Evolutionary conservation across 2,329 filamentous ascomycete genomes (phyloP).

Genomic region (Lecanicillium sp.): DNA sequence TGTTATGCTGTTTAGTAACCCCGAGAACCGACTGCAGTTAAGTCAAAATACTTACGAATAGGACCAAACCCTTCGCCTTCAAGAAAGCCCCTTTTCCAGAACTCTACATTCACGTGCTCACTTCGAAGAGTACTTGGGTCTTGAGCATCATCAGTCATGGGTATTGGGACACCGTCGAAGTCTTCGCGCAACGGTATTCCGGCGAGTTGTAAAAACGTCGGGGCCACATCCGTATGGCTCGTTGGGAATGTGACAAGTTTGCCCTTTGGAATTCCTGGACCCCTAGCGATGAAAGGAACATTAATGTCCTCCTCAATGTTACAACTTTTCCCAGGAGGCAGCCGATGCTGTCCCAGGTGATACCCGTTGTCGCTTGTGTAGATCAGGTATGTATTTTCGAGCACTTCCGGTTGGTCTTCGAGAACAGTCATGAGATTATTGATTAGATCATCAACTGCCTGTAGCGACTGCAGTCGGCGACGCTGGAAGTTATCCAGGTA

Average conservation of each 20-base stretch:
- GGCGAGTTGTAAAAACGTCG: slow-evolving; percentile 39
- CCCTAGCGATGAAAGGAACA: slow-evolving; percentile 42
- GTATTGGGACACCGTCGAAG: slow-evolving; percentile 44
- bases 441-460: slow-evolving; percentile 38
- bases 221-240: slow-evolving; percentile 46
- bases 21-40: slow-evolving; percentile 4
- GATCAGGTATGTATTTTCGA: slow-evolving; percentile 41
- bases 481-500: slow-evolving; percentile 33
- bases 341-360: slow-evolving; percentile 45
- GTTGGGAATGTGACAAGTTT: slow-evolving; percentile 30
- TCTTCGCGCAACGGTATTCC: slow-evolving; percentile 29
- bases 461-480: slow-evolving; percentile 31
- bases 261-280: slow-evolving; percentile 35
- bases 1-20: slow-evolving; percentile 16
- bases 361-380: slow-evolving; percentile 47
- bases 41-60: slow-evolving; percentile 6
- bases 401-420: slow-evolving; percentile 18
- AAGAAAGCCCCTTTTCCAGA: slow-evolving; percentile 34
- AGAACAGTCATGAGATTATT: slow-evolving; percentile 27
- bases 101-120: slow-evolving; percentile 46
- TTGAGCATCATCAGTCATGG: slow-evolving; percentile 15
- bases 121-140: slow-evolving; percentile 16
- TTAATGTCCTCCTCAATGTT: slow-evolving; percentile 45
- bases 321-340: slow-evolving; percentile 43
- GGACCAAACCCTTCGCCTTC: slow-evolving; percentile 12